Base-by-base conservation (phyloP, 805 yeast species). In the Wickerhamomyces canadensis region DNA sequence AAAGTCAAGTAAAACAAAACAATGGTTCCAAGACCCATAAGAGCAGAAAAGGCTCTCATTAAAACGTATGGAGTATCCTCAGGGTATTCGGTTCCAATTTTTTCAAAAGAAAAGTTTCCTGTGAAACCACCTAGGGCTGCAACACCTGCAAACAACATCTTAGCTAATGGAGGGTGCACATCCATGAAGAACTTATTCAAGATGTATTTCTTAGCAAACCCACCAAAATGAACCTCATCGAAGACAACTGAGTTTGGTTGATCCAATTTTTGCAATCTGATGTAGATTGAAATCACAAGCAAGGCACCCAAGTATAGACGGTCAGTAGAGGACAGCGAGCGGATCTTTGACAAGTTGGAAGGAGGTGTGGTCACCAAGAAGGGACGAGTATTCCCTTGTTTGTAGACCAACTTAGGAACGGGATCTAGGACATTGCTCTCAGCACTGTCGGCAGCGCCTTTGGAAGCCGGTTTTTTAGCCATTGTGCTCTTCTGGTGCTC, bases 181-280 rank as follows among this genome's bases (percentile, higher is more conserved):
- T 80, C 89, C 74, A 82, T 70, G 60, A 82, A 83, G 54, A 68
- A 82, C 14, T 60, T 60, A 15, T 86, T 84, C 36, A 64, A 60
- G 37, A 79, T 70, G 64, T 88, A 93, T 61, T 84, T 79, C 41
- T 81, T 72, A 23, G 96, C 95, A 64, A 91, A 93, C n/a, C 94
- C 94, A 39, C 98, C 98, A 53, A 93, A 93, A 61, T 85, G 95
- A 28, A 84, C 93, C 60, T 91, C 98, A 60, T 88, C 96, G 48
- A 85, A 85, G 11, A 91, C 95, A 26, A 88, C 94, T 21, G 89
- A 77, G 51, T 78, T 62, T 27, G 99, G 99, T 44, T 64, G 55
- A 19, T 72, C 65, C 41, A 93, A 65, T 37, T 72, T 65, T 47
- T 68, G 65, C 36, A 83, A 66, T 49, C 99, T 77, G 34, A 86